Conservation (phyloP, 2,329 filamentous ascomycete genomes). For the Escovopsis sp. region DNA sequence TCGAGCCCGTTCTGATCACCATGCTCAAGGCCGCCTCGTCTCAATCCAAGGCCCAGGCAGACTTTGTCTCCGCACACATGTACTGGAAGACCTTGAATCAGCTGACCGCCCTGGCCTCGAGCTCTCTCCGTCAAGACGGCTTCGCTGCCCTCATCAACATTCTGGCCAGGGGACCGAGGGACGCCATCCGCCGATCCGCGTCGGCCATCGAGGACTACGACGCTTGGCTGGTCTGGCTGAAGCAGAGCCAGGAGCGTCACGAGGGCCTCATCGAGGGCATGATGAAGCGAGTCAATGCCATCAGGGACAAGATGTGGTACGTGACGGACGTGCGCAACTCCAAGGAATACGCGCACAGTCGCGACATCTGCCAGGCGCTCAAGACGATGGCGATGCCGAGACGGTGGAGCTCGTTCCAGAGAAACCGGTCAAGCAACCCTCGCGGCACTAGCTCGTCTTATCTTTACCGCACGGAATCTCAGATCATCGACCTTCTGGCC, state of each 20-base stretch:
- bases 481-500: slow-evolving; percentile 76
- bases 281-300: slow-evolving; percentile 56
- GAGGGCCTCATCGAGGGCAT: slow-evolving; percentile 60
- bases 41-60: slow-evolving; percentile 62
- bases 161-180: slow-evolving; percentile 55
- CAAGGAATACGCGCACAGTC: slow-evolving; percentile 71
- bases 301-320: slow-evolving; percentile 98
- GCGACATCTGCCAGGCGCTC: slow-evolving; percentile 71
- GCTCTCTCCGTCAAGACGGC: slow-evolving; percentile 49
- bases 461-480: slow-evolving; percentile 66
- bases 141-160: slow-evolving; percentile 60
- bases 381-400: slow-evolving; percentile 73
- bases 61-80: slow-evolving; percentile 70
- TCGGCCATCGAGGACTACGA: slow-evolving; percentile 66
- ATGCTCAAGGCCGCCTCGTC: slow-evolving; percentile 67
- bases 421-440: slow-evolving; percentile 31
- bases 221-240: slow-evolving; percentile 70
- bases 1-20: slow-evolving; percentile 44
- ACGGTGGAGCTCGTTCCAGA: slow-evolving; percentile 36
- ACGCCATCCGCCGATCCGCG: slow-evolving; percentile 53
- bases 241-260: slow-evolving; percentile 66
- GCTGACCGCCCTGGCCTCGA: slow-evolving; percentile 46
- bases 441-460: slow-evolving; percentile 42
- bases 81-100: slow-evolving; percentile 76
- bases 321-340: slow-evolving; percentile 88